These are phyloP conservation scores for Aphanomyces stellatus DNA, from an alignment of 352 stramenopile species.

Conservation along the genomic window DNA sequence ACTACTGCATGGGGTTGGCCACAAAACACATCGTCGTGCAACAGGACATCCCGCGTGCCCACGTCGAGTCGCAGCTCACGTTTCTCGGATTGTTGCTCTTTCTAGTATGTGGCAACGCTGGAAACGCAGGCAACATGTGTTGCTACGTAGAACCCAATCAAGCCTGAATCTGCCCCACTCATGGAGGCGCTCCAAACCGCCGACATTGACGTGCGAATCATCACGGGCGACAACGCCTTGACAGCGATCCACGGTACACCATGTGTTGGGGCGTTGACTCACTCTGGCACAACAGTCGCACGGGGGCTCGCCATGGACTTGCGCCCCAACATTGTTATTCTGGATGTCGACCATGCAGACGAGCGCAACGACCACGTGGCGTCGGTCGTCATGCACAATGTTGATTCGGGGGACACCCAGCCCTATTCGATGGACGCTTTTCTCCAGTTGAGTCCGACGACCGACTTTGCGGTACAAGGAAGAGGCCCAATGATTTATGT, in stretches of 20 bases:
- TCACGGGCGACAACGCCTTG: conserved; percentile 70
- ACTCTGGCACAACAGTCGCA: too few species aligned
- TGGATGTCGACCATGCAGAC: conserved; percentile 42
- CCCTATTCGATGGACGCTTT: background rate
- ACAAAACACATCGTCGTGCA: conserved; percentile 25
- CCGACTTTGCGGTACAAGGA: background rate
- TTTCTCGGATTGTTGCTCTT: conserved; percentile 76
- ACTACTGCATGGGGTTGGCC: conserved; percentile 51
- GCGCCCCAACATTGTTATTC: conserved; percentile 13
- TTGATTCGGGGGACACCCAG: background rate
- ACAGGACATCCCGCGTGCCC: conserved; percentile 24
- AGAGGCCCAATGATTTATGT: conserved; percentile 23
- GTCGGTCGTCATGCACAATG: background rate
- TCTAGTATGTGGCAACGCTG: conserved; percentile 8
- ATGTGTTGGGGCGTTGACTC: too few species aligned
- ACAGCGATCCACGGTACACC: conserved; percentile 36
- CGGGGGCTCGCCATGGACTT: conserved; percentile 20
- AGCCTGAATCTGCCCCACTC: conserved; percentile 51
- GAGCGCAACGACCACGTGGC: conserved; percentile 30
- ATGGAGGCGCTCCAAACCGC: conserved; percentile 55
- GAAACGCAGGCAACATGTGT: background rate
- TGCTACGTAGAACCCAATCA: conserved; percentile 57
- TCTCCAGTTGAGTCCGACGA: background rate
- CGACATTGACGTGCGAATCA: conserved; percentile 57
- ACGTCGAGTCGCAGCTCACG: conserved; percentile 46